Conservation (phyloP, 2,329 filamentous ascomycete species). For the Botrytis medusae region DNA sequence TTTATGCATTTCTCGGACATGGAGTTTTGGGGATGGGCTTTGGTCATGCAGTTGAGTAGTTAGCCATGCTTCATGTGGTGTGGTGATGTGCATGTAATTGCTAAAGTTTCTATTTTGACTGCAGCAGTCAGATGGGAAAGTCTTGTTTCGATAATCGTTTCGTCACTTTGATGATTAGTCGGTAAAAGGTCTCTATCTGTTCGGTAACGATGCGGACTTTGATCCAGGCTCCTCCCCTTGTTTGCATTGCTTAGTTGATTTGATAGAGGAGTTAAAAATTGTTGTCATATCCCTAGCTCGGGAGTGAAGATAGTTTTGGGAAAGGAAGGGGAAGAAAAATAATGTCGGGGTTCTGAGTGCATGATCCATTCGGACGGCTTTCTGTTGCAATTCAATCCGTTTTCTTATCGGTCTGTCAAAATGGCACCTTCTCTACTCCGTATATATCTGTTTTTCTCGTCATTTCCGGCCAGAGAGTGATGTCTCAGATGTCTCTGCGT, state of each 20-base stretch:
- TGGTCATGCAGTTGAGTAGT: neutral
- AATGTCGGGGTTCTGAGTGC: slow-evolving; percentile 14
- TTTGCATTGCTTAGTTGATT: neutral
- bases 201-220: neutral
- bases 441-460: neutral
- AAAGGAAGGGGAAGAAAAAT: neutral
- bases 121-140: neutral
- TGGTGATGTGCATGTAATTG: neutral
- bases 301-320: neutral
- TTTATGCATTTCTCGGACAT: neutral
- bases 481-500: neutral
- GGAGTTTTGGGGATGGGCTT: neutral
- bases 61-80: neutral
- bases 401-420: slow-evolving; percentile 18
- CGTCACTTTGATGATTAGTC: neutral
- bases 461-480: neutral
- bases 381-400: neutral
- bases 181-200: neutral
- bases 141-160: neutral
- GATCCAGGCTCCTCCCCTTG: neutral
- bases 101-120: neutral
- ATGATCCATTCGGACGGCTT: slow-evolving; percentile 5
- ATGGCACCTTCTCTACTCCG: neutral
- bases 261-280: neutral
- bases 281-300: neutral